Conservation (phyloP, 805 yeast genomes). For the Saccharomycopsis synnaedendra region DNA sequence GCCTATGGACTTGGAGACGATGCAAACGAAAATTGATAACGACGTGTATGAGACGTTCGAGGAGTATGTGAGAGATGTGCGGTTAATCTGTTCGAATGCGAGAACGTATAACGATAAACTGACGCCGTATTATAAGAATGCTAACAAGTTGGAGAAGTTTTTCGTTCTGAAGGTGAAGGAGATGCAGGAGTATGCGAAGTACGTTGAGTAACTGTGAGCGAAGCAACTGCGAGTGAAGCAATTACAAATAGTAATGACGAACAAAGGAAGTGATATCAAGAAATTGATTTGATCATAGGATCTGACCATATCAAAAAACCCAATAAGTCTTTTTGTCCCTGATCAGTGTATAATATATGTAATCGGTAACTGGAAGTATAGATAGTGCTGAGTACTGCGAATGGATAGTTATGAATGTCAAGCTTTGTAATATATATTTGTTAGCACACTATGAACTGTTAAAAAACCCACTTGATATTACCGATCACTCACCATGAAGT, state of each 20-base stretch:
- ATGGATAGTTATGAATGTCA: too few species aligned
- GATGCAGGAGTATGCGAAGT: conserved; percentile 62
- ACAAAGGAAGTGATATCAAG: neutral
- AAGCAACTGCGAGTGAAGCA: neutral
- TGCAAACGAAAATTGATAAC: conserved; percentile 87
- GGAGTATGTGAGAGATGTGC: conserved; percentile 81
- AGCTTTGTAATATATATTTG: too few species aligned
- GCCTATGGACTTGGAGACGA: conserved; percentile 95
- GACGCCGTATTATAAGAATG: conserved; percentile 92
- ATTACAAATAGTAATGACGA: neutral
- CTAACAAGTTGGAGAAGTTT: conserved; percentile 86
- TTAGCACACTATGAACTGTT: too few species aligned
- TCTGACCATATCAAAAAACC: too few species aligned
- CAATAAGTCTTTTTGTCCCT: too few species aligned
- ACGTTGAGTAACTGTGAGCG: conserved; percentile 7
- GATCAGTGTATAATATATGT: too few species aligned
- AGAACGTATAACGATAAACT: conserved; percentile 86
- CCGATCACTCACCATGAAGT: too few species aligned
- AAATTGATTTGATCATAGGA: neutral
- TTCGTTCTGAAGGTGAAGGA: conserved; percentile 75
- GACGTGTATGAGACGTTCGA: conserved; percentile 88
- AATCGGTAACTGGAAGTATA: too few species aligned
- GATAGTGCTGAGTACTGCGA: too few species aligned
- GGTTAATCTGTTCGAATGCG: conserved; percentile 82
- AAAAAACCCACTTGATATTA: too few species aligned